These are phyloP conservation scores for Diplogelasinospora grovesii DNA, from an alignment of 495 filamentous ascomycete species.

Conservation along the genomic window DNA sequence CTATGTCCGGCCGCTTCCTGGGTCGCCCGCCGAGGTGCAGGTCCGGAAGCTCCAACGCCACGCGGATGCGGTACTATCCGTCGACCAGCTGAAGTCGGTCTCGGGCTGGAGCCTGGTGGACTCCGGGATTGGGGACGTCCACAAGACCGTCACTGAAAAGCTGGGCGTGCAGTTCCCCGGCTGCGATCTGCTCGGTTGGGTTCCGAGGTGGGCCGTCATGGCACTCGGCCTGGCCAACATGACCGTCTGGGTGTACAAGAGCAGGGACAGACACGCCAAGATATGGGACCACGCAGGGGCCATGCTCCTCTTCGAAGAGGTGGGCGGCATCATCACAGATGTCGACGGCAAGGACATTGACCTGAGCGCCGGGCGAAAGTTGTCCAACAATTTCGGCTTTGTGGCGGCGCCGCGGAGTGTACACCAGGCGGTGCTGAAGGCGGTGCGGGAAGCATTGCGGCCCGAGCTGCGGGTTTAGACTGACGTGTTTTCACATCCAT, in stretches of 20 bases:
- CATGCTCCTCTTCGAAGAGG: constrained; percentile 59
- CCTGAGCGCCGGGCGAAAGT: constrained; percentile 35
- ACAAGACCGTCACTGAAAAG: constrained; percentile 36
- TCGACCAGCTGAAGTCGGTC: constrained; percentile 31
- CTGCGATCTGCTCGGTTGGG: constrained; percentile 56
- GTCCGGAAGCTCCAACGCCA: constrained; percentile 11
- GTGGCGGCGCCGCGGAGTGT: constrained; percentile 34
- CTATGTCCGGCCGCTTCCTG: constrained; percentile 40
- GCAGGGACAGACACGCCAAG: constrained; percentile 47
- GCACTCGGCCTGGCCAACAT: constrained; percentile 54
- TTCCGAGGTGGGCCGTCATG: constrained; percentile 57
- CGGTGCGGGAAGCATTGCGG: constrained; percentile 27
- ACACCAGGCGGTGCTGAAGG: constrained; percentile 30
- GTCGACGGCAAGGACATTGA: constrained; percentile 50
- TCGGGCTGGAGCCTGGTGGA: constrained; percentile 34
- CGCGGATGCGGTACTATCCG: constrained; percentile 21
- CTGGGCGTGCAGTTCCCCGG: constrained; percentile 44
- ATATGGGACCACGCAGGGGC: constrained; percentile 70
- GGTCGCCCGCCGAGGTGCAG: background rate
- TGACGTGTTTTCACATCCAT: too few relatives aligned
- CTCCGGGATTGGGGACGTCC: constrained; percentile 39
- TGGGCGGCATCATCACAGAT: constrained; percentile 58
- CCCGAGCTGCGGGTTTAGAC: constrained; percentile 16
- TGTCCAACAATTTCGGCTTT: constrained; percentile 43
- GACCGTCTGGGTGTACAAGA: constrained; percentile 55